phyloP scores from a whole-genome alignment of 2,329 filamentous ascomycete species.

The Exophiala sideris region DNA sequence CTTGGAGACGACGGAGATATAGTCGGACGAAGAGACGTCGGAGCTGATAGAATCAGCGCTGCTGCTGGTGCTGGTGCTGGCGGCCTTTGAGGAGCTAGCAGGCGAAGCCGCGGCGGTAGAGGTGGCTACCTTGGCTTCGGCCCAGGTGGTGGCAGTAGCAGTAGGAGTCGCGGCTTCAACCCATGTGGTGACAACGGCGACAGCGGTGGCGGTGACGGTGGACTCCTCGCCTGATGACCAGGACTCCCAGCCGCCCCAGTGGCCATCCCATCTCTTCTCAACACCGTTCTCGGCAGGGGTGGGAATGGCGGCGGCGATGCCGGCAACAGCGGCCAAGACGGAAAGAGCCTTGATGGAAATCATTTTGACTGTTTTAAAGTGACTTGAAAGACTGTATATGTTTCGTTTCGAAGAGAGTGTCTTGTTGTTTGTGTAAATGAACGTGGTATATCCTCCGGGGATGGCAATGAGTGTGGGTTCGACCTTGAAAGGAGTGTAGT shows the following conservation, averaged over 20 bases:
- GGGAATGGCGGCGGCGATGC: conserved; percentile 32
- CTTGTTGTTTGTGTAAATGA: background rate
- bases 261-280: conserved; percentile 12
- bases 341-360: conserved; percentile 29
- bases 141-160: background rate
- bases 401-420: conserved; percentile 3
- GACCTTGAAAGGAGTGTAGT: background rate
- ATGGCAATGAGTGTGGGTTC: conserved; percentile 20
- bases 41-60: background rate
- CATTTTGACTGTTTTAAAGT: conserved; percentile 18
- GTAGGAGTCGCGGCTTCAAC: conserved; percentile 4
- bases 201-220: conserved; percentile 7
- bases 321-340: conserved; percentile 30
- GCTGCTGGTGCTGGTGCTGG: conserved; percentile 1
- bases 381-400: background rate
- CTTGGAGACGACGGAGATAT: conserved; percentile 23
- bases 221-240: background rate
- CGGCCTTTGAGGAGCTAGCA: conserved; percentile 50
- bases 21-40: conserved; percentile 7
- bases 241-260: conserved; percentile 14
- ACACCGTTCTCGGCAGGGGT: conserved; percentile 8
- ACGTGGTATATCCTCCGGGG: conserved; percentile 22
- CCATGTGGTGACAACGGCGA: conserved; percentile 15
- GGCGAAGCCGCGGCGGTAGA: conserved; percentile 34
- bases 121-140: background rate